Evolutionary conservation across 495 filamentous ascomycete species (phyloP), one percentile per base, ranked within the genome.

Genomic region (Penicillium psychrofluorescens): DNA sequence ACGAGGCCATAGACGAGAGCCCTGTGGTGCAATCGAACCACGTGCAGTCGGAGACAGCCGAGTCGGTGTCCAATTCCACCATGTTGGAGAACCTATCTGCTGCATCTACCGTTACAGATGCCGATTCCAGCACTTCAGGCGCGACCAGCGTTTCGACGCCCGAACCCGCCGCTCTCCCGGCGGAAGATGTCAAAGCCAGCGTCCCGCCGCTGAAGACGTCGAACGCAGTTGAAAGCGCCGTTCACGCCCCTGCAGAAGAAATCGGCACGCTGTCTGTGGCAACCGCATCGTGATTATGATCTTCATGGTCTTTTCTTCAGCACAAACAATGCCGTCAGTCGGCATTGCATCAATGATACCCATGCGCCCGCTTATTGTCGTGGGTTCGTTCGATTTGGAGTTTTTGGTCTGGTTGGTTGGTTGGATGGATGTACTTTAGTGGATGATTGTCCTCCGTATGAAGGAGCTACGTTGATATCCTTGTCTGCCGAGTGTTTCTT

Each of bases 1-100:
- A 97, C 54, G 92, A 98, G 55, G 58, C 60, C 8, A 43, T 70
- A 9, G 60, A 64, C 15, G 41, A 12, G 8, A 37, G 32, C 2
- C 1, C 31, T 15, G 34, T 36, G 5, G 16, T 8, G 6, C 12
- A n/a, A 7, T 28, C 43, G 28, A 31, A 47, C 6, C 35, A 50
- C 7, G 32, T 40, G 1, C 42, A 35, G 29, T 48, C 38, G 22
- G 59, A 51, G 10, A 46, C 41, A 12, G 44, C 48, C 4, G 55
- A 54, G 16, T 60, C 63, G 6, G 41, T 50, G 1, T 59, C 53
- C 10, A 58, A 46, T 37, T 56, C 28, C 30, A 45, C 46, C 4
- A 58, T 59, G 7, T 55, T 54, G 4, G 63, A 67, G 22, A 45
- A 56, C 36, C 54, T 63, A 47, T 70, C 63, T 8, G 54, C 53